Conservation (phyloP, 169 alveolate genomes). For the Plasmodium gallinaceum region DNA sequence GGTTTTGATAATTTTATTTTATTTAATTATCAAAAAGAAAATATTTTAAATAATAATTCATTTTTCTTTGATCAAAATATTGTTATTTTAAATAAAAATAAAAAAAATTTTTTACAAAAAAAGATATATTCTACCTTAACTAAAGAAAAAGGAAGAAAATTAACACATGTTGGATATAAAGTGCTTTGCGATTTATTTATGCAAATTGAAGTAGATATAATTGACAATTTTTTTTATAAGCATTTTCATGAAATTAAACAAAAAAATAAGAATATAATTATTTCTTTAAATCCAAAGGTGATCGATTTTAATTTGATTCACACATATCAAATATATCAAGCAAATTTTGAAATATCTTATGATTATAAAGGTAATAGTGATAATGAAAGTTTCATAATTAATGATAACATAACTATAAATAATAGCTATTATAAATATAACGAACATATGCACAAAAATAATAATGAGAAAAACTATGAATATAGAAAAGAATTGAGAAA, state of each 20-base stretch:
- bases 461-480: not conserved
- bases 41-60: slow-evolving; percentile 17
- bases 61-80: slow-evolving; percentile 17
- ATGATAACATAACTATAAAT: no score
- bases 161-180: slow-evolving; percentile 11
- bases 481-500: not conserved
- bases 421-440: no score
- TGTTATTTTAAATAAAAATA: slow-evolving; percentile 21
- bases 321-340: slow-evolving; percentile 38
- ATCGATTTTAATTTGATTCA: slow-evolving; percentile 7
- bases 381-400: no score
- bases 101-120: slow-evolving; percentile 10
- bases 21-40: slow-evolving; percentile 11
- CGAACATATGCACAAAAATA: no score
- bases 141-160: not conserved
- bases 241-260: not conserved
- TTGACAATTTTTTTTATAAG: slow-evolving; percentile 29
- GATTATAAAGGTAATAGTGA: not conserved
- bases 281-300: slow-evolving; percentile 16
- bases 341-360: slow-evolving; percentile 23
- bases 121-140: slow-evolving; percentile 49
- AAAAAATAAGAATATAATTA: not conserved
- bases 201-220: slow-evolving; percentile 6
- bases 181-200: slow-evolving; percentile 15
- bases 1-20: slow-evolving; percentile 15